Evolutionary conservation across 169 alveolate genomes (phyloP), one percentile per base, ranked within the genome.

Genomic region (Miamiensis avidus): DNA sequence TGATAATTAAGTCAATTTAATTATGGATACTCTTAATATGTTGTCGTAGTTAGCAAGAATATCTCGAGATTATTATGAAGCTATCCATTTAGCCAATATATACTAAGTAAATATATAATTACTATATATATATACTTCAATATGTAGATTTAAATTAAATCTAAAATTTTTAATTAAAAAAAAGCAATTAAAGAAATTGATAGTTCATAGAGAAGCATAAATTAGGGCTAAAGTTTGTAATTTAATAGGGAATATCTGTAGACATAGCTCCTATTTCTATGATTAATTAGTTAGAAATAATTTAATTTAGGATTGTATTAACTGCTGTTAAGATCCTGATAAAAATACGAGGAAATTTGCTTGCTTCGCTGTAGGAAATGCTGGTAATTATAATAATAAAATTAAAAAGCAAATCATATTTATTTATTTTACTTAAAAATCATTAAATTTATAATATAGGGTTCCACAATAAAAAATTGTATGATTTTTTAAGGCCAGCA

Each of bases 291-390:
- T 94, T 29, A 92, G 91, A 88, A 76, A 91, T 86, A 97, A 96
- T 1, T 89, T 96, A 28, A 92, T 96, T 33, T 72, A 92, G 29
- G 94, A 96, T 1, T 95, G 96, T 69, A 94, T 96, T 69, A 95
- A 94, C 78, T 92, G 97, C 73, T 97, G 98, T 87, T 76, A 92
- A 31, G 98, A 95, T 78, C 94, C 94, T 20, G 98, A 97, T 91
- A 91, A 95, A 86, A 94, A 93, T 32, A 95, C 97, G 1, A 90
- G 98, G 86, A 97, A 97, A 87, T 97, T 97, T 85, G 98, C 98
- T 27, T 95, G 98, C 82, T 97, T 97, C 92, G 98, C 98, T 27
- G 95, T 97, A 65, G 98, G 98, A 34, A 97, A 97, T 91, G 97
- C 98, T 1, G 98, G 69, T 49, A 49, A 49, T 20, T 49, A 49